phyloP scores from a whole-genome alignment of 1,284 basidiomycete genomes.

The Peniophora sp. region DNA sequence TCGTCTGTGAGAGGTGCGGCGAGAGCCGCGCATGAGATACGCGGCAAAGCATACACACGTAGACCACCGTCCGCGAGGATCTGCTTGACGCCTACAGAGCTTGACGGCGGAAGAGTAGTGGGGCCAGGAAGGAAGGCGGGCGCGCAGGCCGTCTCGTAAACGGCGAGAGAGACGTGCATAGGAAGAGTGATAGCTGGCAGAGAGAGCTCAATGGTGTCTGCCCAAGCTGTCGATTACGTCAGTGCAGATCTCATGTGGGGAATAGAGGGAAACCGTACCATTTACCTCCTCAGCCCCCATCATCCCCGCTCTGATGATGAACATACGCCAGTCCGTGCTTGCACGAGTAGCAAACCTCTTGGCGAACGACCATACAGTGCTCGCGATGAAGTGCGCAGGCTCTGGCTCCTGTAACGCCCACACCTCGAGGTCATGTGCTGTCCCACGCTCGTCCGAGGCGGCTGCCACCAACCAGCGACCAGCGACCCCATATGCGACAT shows the following conservation, averaged over 20 bases:
- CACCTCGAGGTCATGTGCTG: slow-evolving; percentile 56
- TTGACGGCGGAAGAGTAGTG: not conserved
- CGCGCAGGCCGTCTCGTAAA: slow-evolving; percentile 9
- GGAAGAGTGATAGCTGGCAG: slow-evolving; percentile 26
- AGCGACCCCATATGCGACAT: slow-evolving; percentile 65
- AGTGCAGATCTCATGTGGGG: not conserved
- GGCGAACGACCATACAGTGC: slow-evolving; percentile 62
- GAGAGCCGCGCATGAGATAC: no score
- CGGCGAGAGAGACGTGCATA: slow-evolving; percentile 16
- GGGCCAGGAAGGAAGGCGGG: slow-evolving; percentile 19
- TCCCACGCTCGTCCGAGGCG: slow-evolving; percentile 72
- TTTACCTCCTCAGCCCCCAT: slow-evolving; percentile 54
- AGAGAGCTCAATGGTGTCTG: slow-evolving; percentile 33
- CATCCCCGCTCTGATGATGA: slow-evolving; percentile 57
- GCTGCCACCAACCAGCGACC: slow-evolving; percentile 69
- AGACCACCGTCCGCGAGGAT: no score
- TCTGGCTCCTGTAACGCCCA: slow-evolving; percentile 48
- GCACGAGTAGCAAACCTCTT: slow-evolving; percentile 50
- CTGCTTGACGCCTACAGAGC: not conserved
- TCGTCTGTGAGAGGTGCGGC: no score
- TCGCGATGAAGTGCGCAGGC: slow-evolving; percentile 33
- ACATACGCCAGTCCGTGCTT: slow-evolving; percentile 73
- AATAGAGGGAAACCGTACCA: slow-evolving; percentile 36
- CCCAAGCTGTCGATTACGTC: slow-evolving; percentile 51
- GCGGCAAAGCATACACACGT: no score